Base-by-base conservation (phyloP, 1,284 basidiomycete species). In the Stereum hirsutum region DNA sequence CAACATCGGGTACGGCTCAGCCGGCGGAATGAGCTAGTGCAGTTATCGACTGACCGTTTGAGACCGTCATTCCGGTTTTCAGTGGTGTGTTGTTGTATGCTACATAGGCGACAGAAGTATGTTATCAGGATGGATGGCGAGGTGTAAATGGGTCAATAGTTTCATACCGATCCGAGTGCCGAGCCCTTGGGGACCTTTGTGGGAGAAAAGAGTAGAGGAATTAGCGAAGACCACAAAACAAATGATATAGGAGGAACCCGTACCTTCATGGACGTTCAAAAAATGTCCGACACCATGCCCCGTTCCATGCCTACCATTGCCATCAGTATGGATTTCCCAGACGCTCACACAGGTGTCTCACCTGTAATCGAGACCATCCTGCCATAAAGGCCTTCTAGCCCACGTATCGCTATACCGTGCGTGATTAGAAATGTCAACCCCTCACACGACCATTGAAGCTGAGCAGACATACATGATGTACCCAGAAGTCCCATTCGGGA, bases 251-350 rank as follows among this genome's bases (percentile, higher is more conserved):
- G 27, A 40, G 17, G 21, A 8, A 6, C 31, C 34, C 31, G 21
- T 49, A 66, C 69, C 90, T 72, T 95, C 92, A 57, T 97, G 93
- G 0, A 97, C 92, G 53, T 94, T 94, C 40, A 97, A 64, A 65
- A 86, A 96, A 51, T 89, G 85, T 0, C 92, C 93, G 19, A 97
- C 86, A 27, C 93, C 93, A 54, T 97, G 93, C 0, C 90, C 90
- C n/a, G 92, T 95, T 6, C 89, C 87, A 51, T 94, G 90, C 43
- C 87, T 62, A 27, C 24, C 34, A 21, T n/a, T n/a, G 45, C 35
- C 34, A 39, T 23, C 35, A 12, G 23, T 14, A 15, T 20, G 2
- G 26, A 35, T 35, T n/a, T n/a, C n/a, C n/a, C n/a, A 35, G 19
- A 19, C 10, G 8, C 10, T 35, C 10, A 35, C 8, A 8, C 33